phyloP scores from a whole-genome alignment of 2,329 filamentous ascomycete genomes.

The Exophiala viscosa region DNA sequence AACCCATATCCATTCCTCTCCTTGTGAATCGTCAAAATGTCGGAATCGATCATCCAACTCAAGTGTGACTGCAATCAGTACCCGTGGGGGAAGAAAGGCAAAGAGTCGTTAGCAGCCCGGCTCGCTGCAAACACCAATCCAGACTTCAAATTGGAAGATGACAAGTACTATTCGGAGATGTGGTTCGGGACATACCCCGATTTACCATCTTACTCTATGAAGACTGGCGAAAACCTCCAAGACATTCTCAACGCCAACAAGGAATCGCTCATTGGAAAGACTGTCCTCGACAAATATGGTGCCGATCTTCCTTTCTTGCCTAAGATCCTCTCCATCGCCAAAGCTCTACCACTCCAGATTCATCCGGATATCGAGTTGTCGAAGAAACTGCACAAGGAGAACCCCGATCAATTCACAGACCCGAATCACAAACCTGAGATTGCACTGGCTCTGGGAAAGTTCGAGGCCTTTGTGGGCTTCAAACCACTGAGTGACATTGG shows the following conservation, averaged over 20 bases:
- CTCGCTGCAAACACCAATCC: conserved; percentile 63
- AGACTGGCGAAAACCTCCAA: conserved; percentile 61
- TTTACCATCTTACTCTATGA: conserved; percentile 61
- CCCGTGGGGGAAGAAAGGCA: conserved; percentile 67
- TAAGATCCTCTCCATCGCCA: conserved; percentile 72
- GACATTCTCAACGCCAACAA: conserved; percentile 61
- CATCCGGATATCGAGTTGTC: conserved; percentile 69
- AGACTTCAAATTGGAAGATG: conserved; percentile 61
- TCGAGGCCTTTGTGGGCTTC: conserved; percentile 74
- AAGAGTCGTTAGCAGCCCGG: conserved; percentile 61
- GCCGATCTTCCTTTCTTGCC: conserved; percentile 67
- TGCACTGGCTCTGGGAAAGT: conserved; percentile 65
- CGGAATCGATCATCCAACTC: conserved; percentile 30
- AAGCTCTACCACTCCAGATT: conserved; percentile 70
- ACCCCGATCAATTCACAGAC: conserved; percentile 66
- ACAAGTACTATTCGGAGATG: conserved; percentile 63
- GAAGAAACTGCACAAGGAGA: conserved; percentile 58
- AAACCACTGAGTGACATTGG: conserved; percentile 62
- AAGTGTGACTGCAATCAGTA: conserved; percentile 50
- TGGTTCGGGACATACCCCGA: conserved; percentile 77
- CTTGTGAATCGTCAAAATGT: conserved; percentile 9
- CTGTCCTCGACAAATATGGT: conserved; percentile 59
- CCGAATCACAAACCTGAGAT: conserved; percentile 79
- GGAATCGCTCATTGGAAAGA: conserved; percentile 60
- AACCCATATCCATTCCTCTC: not conserved